Evolutionary conservation across 495 filamentous ascomycete species (phyloP).

Genomic region (Hapsidospora chrysogenum): DNA sequence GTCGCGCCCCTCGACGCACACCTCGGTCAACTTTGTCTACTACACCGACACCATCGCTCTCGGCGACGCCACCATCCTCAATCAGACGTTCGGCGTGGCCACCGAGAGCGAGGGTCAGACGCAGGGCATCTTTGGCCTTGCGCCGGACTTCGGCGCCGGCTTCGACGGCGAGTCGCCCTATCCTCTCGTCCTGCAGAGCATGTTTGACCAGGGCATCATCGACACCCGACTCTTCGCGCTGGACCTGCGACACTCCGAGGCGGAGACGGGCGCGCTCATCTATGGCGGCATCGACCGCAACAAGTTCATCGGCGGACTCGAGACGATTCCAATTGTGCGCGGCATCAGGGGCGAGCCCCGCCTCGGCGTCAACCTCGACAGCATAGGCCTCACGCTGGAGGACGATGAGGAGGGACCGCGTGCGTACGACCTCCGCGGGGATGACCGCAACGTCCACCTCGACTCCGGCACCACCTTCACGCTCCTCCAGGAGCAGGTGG

Average conservation of each 20-base stretch:
- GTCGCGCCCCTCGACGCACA: not conserved
- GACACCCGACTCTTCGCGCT: constrained; percentile 57
- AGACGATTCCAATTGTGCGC: constrained; percentile 18
- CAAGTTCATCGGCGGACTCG: constrained; percentile 46
- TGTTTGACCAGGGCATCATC: constrained; percentile 43
- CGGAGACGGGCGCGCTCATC: constrained; percentile 45
- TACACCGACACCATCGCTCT: constrained; percentile 1
- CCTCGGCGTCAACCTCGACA: constrained; percentile 1
- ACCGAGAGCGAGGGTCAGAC: constrained; percentile 12
- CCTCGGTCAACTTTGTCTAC: constrained; percentile 1
- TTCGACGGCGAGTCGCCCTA: constrained; percentile 25
- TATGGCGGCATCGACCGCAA: constrained; percentile 63
- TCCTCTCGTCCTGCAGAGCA: constrained; percentile 42
- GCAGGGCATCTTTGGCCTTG: constrained; percentile 63
- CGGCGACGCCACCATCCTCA: constrained; percentile 11
- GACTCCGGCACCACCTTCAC: constrained; percentile 32
- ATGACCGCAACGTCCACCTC: constrained; percentile 19
- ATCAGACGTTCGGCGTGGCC: constrained; percentile 26
- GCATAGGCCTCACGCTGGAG: not conserved
- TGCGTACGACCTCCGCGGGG: not conserved
- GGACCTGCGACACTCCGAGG: constrained; percentile 26
- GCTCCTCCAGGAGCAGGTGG: not conserved
- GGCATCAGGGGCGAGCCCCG: constrained; percentile 1
- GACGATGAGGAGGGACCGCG: not conserved
- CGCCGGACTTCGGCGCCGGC: constrained; percentile 29